phyloP scores from a whole-genome alignment of 2,329 filamentous ascomycete genomes.

The Fusarium marasasianum region DNA sequence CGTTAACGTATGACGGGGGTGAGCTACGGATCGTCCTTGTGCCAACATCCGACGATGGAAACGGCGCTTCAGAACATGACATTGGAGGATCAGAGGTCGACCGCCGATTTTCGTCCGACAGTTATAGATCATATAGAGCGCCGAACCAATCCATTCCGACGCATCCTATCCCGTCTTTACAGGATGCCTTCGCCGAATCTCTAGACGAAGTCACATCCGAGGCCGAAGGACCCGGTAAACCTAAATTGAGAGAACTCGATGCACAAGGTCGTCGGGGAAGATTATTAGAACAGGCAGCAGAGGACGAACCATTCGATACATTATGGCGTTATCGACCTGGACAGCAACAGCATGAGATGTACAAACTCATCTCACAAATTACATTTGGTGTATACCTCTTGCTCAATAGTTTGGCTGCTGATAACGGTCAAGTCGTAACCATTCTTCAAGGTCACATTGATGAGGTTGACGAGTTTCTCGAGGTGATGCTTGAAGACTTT shows the following conservation, averaged over 20 bases:
- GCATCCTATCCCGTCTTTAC: slow-evolving; percentile 81
- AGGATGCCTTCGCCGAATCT: slow-evolving; percentile 84
- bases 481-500: slow-evolving; percentile 86
- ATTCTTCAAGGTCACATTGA: slow-evolving; percentile 94
- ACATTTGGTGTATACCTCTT: slow-evolving; percentile 92
- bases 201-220: slow-evolving; percentile 74
- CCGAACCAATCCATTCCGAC: slow-evolving; percentile 44
- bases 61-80: slow-evolving; percentile 9
- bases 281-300: slow-evolving; percentile 73
- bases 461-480: slow-evolving; percentile 90
- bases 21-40: slow-evolving; percentile 46
- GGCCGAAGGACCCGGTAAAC: slow-evolving; percentile 53
- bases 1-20: slow-evolving; percentile 42
- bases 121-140: slow-evolving; percentile 35
- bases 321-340: slow-evolving; percentile 80
- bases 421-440: slow-evolving; percentile 84
- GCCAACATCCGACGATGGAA: slow-evolving; percentile 36
- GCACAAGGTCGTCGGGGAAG: slow-evolving; percentile 70
- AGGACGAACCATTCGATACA: slow-evolving; percentile 76
- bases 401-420: slow-evolving; percentile 86
- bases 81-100: slow-evolving; percentile 23
- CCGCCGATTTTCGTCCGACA: slow-evolving; percentile 33
- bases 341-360: slow-evolving; percentile 85
- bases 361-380: slow-evolving; percentile 91
- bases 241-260: slow-evolving; percentile 63